Percentiles rank a stretch among this genome's conserved stretches.
Conservation (phyloP, 1,284 basidiomycete species). For the Ustilago sp. region DNA sequence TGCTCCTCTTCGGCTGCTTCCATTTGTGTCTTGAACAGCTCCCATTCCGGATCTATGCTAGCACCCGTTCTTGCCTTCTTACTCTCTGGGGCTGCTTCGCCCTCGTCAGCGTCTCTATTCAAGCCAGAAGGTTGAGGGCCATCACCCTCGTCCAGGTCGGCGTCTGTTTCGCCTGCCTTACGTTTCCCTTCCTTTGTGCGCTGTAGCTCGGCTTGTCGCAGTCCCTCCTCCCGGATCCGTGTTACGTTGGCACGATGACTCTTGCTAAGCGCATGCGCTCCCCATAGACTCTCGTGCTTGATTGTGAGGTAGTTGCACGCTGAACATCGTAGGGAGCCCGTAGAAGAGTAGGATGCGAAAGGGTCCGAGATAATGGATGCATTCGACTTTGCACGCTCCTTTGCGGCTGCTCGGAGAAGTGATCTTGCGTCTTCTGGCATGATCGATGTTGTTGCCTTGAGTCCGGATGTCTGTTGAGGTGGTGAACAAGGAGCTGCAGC, state of each 20-base stretch:
- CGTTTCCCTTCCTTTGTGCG: constrained; percentile 47
- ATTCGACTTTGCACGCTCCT: constrained; percentile 27
- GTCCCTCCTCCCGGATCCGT: constrained; percentile 31
- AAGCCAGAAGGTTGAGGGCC: background rate
- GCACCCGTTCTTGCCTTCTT: constrained; percentile 26
- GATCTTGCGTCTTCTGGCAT: constrained; percentile 53
- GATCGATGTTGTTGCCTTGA: background rate
- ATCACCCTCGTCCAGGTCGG: background rate
- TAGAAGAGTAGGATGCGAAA: constrained; percentile 53
- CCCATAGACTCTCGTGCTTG: constrained; percentile 62
- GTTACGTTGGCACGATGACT: constrained; percentile 45
- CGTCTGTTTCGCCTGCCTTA: constrained; percentile 27
- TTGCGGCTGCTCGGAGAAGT: constrained; percentile 46
- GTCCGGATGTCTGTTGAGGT: background rate
- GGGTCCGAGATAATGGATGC: constrained; percentile 35
- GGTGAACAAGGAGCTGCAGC: background rate
- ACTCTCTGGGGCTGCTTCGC: constrained; percentile 5
- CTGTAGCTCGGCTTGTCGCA: constrained; percentile 25
- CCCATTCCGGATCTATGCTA: constrained; percentile 57
- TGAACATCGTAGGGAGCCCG: constrained; percentile 48
- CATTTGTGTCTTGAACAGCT: constrained; percentile 55
- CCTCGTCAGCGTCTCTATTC: background rate
- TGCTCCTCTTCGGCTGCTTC: constrained; percentile 12
- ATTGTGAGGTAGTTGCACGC: constrained; percentile 55
- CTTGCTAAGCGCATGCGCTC: constrained; percentile 51